Conservation (phyloP, 2,329 filamentous ascomycete genomes). For the Colletotrichum sp. region DNA sequence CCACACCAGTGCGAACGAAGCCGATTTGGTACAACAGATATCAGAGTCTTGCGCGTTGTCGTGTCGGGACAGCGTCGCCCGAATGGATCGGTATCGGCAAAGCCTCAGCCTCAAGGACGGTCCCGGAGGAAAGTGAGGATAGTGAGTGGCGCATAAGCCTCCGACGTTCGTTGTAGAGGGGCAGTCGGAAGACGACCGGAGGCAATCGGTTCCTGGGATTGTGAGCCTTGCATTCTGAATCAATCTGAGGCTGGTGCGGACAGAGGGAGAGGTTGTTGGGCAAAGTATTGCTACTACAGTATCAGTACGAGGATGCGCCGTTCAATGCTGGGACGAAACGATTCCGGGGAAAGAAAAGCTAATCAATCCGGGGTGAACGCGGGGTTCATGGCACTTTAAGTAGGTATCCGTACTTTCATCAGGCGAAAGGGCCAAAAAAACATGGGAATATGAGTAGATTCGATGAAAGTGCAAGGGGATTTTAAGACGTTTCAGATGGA, state of each 20-base stretch:
- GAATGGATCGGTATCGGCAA: not conserved
- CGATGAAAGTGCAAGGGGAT: not conserved
- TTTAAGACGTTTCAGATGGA: not conserved
- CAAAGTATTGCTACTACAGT: not conserved
- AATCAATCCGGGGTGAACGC: not conserved
- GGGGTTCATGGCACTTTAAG: constrained; percentile 2
- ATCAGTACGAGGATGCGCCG: not conserved
- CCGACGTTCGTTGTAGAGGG: not conserved
- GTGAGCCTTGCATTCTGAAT: not conserved
- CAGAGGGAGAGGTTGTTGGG: not conserved
- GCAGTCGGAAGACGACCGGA: not conserved
- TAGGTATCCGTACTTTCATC: not conserved
- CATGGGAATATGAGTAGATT: not conserved
- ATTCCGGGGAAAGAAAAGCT: not conserved
- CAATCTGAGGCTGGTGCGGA: not conserved
- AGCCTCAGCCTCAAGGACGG: not conserved
- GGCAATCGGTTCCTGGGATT: not conserved
- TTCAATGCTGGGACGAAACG: not conserved
- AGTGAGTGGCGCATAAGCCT: not conserved
- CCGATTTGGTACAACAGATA: not conserved
- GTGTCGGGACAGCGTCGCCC: not conserved
- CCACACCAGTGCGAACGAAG: not conserved
- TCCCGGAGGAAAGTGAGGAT: not conserved
- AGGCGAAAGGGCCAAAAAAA: not conserved
- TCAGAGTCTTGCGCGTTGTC: not conserved